Percentiles rank a stretch among this genome's conserved stretches.
These are phyloP conservation scores for Sporothrix mexicana DNA, from an alignment of 2,329 filamentous ascomycete genomes.

Conservation along the genomic window DNA sequence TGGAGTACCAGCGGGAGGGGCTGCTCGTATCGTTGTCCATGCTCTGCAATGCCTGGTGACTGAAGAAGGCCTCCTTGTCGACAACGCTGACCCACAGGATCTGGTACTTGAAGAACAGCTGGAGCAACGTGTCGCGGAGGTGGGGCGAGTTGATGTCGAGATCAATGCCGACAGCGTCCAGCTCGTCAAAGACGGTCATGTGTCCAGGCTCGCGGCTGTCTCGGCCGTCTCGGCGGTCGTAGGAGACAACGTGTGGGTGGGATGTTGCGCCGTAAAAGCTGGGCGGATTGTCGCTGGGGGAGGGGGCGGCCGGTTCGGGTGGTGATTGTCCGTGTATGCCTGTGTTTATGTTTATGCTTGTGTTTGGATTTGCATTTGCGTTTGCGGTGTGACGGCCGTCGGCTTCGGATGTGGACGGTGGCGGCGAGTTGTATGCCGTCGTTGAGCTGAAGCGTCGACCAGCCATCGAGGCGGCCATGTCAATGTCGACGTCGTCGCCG, in stretches of 20 bases:
- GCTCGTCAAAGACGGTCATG: conserved; percentile 18
- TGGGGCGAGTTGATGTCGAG: conserved; percentile 30
- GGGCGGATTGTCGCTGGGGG: background rate
- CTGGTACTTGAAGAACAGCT: conserved; percentile 33
- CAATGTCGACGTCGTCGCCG: background rate
- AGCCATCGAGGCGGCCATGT: background rate
- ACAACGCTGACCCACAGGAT: conserved; percentile 31
- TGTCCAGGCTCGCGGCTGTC: background rate
- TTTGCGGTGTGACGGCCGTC: background rate
- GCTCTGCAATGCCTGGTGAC: background rate
- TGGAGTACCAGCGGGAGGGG: conserved; percentile 27
- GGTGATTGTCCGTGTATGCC: too few relatives aligned
- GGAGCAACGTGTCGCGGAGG: conserved; percentile 30
- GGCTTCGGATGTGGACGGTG: background rate
- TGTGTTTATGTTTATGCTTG: too few relatives aligned
- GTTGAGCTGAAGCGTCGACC: background rate
- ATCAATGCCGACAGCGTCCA: conserved; percentile 27
- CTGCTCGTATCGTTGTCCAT: background rate
- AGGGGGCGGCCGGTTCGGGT: background rate
- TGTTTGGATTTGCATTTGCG: too few relatives aligned
- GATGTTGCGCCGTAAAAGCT: conserved; percentile 32
- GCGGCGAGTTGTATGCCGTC: conserved; percentile 2
- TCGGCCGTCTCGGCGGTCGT: background rate
- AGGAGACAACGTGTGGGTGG: conserved; percentile 28
- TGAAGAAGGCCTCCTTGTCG: conserved; percentile 25